Evolutionary conservation across 2,329 filamentous ascomycete genomes (phyloP), one percentile per base, ranked within the genome.

Genomic region (Botrytis paeoniae): DNA sequence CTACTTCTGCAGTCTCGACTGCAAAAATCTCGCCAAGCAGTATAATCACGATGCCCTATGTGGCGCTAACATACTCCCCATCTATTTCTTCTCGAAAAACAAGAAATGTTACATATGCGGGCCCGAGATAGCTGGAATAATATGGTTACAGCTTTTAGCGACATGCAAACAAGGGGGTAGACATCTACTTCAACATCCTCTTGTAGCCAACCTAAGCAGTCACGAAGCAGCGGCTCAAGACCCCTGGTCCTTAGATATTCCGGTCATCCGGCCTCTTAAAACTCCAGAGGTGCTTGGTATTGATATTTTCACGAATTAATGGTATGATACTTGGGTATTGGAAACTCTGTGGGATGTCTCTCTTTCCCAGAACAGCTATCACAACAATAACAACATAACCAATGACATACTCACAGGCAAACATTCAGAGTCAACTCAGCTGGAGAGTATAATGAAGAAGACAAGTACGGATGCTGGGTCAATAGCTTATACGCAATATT

Each of bases 41-140:
- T 35, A 69, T n/a, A 71, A 73, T 10, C 71, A 74, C 41, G 29
- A 51, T 25, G n/a, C 45, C 5, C 43, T 64, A 2, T 74, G 71
- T 57, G 68, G 57, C 6, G 69, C 45, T 4, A 43, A 70, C n/a
- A 71, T 74, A 32, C 54, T 62, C 22, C 57, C 54, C 61, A 29
- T 60, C 37, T 45, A 57, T 32, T 3, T 14, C 5, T 29, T 18
- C 25, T 18, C 7, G 3, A n/a, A 14, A 16, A 20, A 22, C 8
- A n/a, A 39, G 8, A 39, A n/a, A 14, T 32, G 20, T 29, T 7
- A 29, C 29, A 0, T 39, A 18, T 14, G 18, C 3, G 51, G 14
- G 5, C 51, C 51, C 20, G 51, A 43, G 9, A 14, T 57, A 0
- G 35, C 66, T 20, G 9, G 20, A 22, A 12, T 69, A 8, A n/a